Evolutionary conservation across 2,329 filamentous ascomycete genomes (phyloP), one percentile per base, ranked within the genome.

Genomic region (Fusarium floridanum): DNA sequence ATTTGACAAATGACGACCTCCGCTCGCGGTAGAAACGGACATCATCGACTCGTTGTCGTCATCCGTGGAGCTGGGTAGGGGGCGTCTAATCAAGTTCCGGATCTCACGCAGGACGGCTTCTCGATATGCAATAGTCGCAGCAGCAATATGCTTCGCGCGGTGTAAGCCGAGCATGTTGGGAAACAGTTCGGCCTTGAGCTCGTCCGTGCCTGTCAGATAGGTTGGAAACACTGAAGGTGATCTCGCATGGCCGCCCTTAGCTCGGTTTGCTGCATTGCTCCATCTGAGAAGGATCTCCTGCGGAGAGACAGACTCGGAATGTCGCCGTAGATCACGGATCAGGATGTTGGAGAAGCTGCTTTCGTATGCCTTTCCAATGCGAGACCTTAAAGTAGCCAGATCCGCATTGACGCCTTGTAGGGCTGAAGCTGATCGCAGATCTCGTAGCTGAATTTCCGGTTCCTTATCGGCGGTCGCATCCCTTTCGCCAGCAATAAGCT

Each of bases 11-110:
- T 91, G 90, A 68, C 90, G 90, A 32, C 92, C 92, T 48, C 91
- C 90, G 71, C 90, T 89, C 64, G 91, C 86, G 1, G 96, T 98
- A 4, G 95, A 97, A 1, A 92, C 89, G 2, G 95, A 95, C 83
- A 96, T 92, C 85, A 96, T 93, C 0, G 95, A 97, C 81, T 97
- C 94, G 71, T 93, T 94, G 80, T 99, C 97, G 76, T 98, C 96
- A 70, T 99, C 97, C 77, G 91, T 97, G 12, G 96, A 97, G 79
- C 95, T 98, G 1, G 97, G 97, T 43, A 99, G 87, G 27, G 96
- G 93, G 67, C 91, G 91, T 64, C 95, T 90, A 60, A 99, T 96
- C 59, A 98, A 86, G 37, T 90, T 91, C 77, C 96, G 93, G 81
- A 98, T 92, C 82, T 99, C 97, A 60, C 94, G 92, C 71, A 97